Base-by-base conservation (phyloP, 306 rosid species). In the Phaseolus lunatus region DNA sequence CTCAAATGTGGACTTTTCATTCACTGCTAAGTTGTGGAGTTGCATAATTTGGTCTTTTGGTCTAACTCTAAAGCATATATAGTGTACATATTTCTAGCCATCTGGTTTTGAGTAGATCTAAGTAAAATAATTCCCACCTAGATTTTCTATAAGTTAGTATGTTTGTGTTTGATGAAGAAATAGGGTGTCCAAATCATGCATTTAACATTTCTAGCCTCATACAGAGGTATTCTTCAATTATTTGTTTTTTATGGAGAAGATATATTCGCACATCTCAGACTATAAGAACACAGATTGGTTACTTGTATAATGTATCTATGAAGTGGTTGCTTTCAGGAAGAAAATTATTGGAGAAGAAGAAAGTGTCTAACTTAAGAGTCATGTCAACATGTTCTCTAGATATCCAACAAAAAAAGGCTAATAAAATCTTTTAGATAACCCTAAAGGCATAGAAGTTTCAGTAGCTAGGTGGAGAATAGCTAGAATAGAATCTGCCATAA, bases 401-500 rank as follows among this genome's bases (percentile, higher is more conserved):
- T 24, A 58, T 2, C 65, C 65, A 35, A 23, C 0, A 19, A 61
- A 16, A 29, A 61, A 61, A 7, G 43, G 29, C 12, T 14, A 14
- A 62, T 6, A 64, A n/a, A 64, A 64, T 33, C 41, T 72, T 35
- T 33, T 7, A 35, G 43, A 37, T 41, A 59, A 59, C 41, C 63
- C 64, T 56, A 57, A 23, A 57, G 7, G 33, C 8, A 56, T 22
- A 56, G 31, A 56, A 23, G n/a, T 24, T 57, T 57, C 63, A 52
- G 26, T 20, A 53, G 29, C 4, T 72, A 71, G 12, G 76, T 71
- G 31, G 35, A 35, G 18, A 5, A 44, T 35, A 52, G 76, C 50
- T 33, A 52, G 66, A 35, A 72, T 53, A 72, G 66, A 72, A 52
- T 53, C 77, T 72, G 23, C 9, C 13, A 8, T 9, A 26, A 44